These are phyloP conservation scores for Datisca glomerata DNA, from an alignment of 306 rosid genomes.

Conservation along the genomic window DNA sequence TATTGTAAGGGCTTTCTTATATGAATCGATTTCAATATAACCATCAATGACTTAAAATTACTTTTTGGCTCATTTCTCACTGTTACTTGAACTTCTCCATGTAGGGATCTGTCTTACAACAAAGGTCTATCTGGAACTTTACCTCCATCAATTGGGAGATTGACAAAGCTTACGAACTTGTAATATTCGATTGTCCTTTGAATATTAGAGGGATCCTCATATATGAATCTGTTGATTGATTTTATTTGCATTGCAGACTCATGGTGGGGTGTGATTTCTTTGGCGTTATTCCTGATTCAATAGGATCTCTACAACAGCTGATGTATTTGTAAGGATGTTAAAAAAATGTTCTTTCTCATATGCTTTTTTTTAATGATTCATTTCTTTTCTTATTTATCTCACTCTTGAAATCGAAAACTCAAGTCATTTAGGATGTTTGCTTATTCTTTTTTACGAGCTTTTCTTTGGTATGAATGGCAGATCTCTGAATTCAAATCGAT, in stretches of 20 bases:
- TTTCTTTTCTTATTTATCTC: too few species aligned
- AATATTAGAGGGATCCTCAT: too few species aligned
- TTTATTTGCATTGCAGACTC: slow-evolving; percentile 23
- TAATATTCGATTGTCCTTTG: slow-evolving; percentile 16
- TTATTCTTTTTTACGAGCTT: too few species aligned
- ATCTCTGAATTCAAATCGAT: slow-evolving; percentile 22
- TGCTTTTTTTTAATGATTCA: too few species aligned
- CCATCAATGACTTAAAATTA: too few species aligned
- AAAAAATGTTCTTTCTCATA: too few species aligned
- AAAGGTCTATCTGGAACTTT: slow-evolving; percentile 29
- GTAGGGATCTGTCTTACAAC: slow-evolving; percentile 63
- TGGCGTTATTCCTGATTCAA: slow-evolving; percentile 44
- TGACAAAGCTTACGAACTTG: slow-evolving; percentile 42
- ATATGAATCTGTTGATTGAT: neutral
- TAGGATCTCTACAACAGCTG: slow-evolving; percentile 45
- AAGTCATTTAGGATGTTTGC: too few species aligned
- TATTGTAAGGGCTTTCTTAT: slow-evolving; percentile 48
- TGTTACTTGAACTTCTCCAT: slow-evolving; percentile 9
- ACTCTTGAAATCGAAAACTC: too few species aligned
- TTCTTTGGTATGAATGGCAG: slow-evolving; percentile 7
- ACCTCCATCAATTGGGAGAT: slow-evolving; percentile 31
- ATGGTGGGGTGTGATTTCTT: slow-evolving; percentile 50
- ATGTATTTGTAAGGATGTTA: slow-evolving; percentile 39
- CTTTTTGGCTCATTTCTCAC: too few species aligned
- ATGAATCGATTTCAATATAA: too few species aligned